These are phyloP conservation scores for Penicillium sp. DNA, from an alignment of 2,329 filamentous ascomycete genomes.

Conservation along the genomic window DNA sequence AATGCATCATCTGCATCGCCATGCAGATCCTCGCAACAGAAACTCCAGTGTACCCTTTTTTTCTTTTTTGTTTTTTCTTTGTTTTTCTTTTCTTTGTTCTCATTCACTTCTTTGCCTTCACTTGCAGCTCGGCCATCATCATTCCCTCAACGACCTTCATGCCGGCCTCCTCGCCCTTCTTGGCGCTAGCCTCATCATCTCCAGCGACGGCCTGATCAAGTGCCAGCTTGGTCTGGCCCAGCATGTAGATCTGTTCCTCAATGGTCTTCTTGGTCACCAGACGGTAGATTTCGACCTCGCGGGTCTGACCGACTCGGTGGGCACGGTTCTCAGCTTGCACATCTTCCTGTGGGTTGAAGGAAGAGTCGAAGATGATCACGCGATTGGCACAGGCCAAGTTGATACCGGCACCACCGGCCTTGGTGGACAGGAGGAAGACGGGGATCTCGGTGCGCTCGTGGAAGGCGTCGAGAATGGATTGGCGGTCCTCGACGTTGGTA, in stretches of 20 bases:
- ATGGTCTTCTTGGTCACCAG: constrained; percentile 79
- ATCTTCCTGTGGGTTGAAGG: constrained; percentile 97
- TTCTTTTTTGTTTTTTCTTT: background rate
- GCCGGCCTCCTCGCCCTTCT: constrained; percentile 49
- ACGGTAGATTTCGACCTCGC: constrained; percentile 85
- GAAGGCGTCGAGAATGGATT: constrained; percentile 85
- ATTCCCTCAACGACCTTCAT: constrained; percentile 51
- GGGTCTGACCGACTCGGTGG: constrained; percentile 86
- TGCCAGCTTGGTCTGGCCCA: constrained; percentile 89
- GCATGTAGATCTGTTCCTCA: constrained; percentile 87
- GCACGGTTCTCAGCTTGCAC: constrained; percentile 97
- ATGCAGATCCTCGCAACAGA: constrained; percentile 10
- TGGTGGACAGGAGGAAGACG: constrained; percentile 89
- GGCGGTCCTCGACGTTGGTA: constrained; percentile 77
- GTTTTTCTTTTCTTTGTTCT: constrained; percentile 12
- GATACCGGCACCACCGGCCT: constrained; percentile 93
- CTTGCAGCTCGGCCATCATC: constrained; percentile 44
- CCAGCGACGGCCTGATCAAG: constrained; percentile 74
- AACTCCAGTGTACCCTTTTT: background rate
- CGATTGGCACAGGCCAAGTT: constrained; percentile 96
- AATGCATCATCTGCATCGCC: background rate
- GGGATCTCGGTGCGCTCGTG: constrained; percentile 72
- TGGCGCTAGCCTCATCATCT: constrained; percentile 53
- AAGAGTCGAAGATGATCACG: constrained; percentile 93
- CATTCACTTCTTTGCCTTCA: background rate